phyloP scores from a whole-genome alignment of 1,284 basidiomycete species.

The Pascua guehoae region DNA sequence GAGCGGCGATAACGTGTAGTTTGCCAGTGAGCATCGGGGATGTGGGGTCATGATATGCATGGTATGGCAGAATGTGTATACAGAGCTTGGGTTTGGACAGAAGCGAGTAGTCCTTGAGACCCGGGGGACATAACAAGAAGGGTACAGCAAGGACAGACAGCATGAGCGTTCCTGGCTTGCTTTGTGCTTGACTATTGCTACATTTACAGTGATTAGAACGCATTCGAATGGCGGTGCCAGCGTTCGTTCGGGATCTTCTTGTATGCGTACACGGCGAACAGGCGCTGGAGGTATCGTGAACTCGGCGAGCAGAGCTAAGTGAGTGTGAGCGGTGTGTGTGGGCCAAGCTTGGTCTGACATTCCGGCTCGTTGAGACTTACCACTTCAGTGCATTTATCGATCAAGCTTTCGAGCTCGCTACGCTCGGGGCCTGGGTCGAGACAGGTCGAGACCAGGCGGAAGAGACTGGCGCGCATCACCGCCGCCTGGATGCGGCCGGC shows the following conservation, averaged over 20 bases:
- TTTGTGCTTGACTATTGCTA: too few species aligned
- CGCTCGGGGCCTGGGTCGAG: slow-evolving; percentile 10
- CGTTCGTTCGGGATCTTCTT: slow-evolving; percentile 16
- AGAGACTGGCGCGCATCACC: slow-evolving; percentile 1
- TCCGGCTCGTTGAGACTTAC: slow-evolving; percentile 22
- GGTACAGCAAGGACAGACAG: too few species aligned
- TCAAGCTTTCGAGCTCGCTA: slow-evolving; percentile 19
- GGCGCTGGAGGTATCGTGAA: slow-evolving; percentile 33
- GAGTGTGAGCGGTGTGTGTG: background rate
- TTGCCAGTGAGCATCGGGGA: too few species aligned
- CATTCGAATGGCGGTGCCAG: too few species aligned
- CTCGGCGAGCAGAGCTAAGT: slow-evolving; percentile 25
- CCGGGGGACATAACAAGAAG: too few species aligned
- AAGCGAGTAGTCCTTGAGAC: too few species aligned
- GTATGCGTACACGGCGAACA: slow-evolving; percentile 40
- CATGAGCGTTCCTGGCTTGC: too few species aligned
- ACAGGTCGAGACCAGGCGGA: slow-evolving; percentile 7
- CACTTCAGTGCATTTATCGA: slow-evolving; percentile 22
- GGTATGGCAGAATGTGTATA: background rate
- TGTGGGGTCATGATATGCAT: background rate
- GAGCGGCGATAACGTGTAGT: slow-evolving; percentile 12
- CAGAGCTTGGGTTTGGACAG: too few species aligned
- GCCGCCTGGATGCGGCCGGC: slow-evolving; percentile 8
- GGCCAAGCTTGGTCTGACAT: too few species aligned
- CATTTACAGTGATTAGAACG: too few species aligned